Evolutionary conservation across 2,329 filamentous ascomycete species (phyloP).

Genomic region (Hortaea werneckii): DNA sequence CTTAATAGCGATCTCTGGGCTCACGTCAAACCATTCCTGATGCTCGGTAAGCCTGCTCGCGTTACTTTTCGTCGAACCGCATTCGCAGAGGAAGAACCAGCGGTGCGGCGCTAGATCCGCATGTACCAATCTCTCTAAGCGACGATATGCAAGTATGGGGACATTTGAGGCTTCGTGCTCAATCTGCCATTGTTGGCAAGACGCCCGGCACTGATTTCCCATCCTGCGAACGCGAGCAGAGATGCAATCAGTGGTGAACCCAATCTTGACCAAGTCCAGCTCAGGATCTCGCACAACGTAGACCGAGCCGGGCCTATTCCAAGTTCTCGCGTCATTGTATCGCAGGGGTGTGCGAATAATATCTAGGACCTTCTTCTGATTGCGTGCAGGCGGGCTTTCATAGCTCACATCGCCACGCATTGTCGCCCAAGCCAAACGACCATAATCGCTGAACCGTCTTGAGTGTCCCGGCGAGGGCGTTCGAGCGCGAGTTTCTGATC

Average conservation of each 20-base stretch:
- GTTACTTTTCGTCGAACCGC: not conserved
- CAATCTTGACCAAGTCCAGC: not conserved
- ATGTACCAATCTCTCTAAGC: not conserved
- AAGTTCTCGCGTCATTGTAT: no score
- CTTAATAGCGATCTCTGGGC: not conserved
- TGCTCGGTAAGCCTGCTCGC: not conserved
- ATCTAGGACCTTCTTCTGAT: not conserved
- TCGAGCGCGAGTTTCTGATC: no score
- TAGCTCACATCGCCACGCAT: not conserved
- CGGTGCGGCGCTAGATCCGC: conserved; percentile 1
- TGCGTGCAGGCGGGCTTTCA: not conserved
- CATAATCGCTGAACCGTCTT: not conserved
- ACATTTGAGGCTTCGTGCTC: no score
- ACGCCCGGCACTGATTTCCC: not conserved
- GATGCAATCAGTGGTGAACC: not conserved
- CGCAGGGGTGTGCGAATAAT: not conserved
- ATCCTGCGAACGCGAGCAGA: not conserved
- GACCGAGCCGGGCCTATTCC: no score
- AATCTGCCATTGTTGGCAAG: not conserved
- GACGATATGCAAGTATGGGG: no score
- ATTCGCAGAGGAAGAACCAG: not conserved
- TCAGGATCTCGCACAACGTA: conserved; percentile 1
- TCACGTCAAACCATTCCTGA: conserved; percentile 1
- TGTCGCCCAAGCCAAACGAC: not conserved
- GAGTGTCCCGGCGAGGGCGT: no score